Conservation (phyloP, 371 early-diverging fungal species). For the Circinella umbellata region DNA sequence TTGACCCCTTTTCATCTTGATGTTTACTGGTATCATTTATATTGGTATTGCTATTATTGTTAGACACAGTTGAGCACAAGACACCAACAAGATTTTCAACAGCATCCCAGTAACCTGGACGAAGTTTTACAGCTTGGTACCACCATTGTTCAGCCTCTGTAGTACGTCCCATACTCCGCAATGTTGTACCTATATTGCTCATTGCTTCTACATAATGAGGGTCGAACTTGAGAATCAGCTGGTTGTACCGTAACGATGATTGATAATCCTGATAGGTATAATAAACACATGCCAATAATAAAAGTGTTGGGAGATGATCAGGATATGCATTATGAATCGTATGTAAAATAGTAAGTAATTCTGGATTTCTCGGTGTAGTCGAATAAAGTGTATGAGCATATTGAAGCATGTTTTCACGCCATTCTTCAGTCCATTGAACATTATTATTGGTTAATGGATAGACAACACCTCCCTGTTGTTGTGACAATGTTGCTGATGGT, state of each 20-base stretch:
- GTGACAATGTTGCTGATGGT: constrained; percentile 20
- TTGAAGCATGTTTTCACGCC: constrained; percentile 67
- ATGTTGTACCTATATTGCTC: constrained; percentile 91
- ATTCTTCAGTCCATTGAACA: constrained; percentile 44
- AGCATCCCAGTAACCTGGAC: constrained; percentile 94
- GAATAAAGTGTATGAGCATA: constrained; percentile 73
- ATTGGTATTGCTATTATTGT: not conserved
- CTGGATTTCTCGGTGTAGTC: constrained; percentile 58
- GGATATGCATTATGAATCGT: constrained; percentile 67
- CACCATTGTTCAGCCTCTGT: constrained; percentile 86
- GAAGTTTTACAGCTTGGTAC: constrained; percentile 81
- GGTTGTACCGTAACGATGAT: constrained; percentile 79
- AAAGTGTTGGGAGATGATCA: constrained; percentile 79
- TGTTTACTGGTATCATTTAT: not conserved
- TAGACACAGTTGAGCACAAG: constrained; percentile 56
- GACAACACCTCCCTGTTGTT: constrained; percentile 17
- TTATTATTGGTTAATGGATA: constrained; percentile 14
- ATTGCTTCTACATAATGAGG: constrained; percentile 90
- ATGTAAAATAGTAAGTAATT: constrained; percentile 62
- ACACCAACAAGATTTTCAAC: constrained; percentile 88
- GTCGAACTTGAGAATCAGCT: constrained; percentile 79
- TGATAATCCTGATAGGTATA: constrained; percentile 78
- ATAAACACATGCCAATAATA: constrained; percentile 87
- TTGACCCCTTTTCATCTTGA: not conserved
- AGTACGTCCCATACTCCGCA: constrained; percentile 76